phyloP scores from a whole-genome alignment of 192 early-diverging fungal genomes.

The Nowakowskiella sp. region DNA sequence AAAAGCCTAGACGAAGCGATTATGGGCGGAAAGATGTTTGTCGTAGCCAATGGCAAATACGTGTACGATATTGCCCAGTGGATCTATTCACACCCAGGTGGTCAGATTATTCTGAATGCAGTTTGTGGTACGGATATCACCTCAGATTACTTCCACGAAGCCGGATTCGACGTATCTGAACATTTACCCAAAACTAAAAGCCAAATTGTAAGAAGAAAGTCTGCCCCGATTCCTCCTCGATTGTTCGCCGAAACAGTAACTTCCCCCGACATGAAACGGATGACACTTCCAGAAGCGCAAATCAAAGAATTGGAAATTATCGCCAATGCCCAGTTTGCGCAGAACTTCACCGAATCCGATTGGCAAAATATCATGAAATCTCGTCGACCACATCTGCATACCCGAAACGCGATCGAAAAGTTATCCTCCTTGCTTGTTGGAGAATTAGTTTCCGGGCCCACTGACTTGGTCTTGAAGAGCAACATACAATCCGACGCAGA shows the following conservation, averaged over 20 bases:
- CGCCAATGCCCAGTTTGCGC: conserved; percentile 3
- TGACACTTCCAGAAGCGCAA: not conserved
- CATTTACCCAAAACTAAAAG: not conserved
- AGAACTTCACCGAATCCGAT: conserved; percentile 15
- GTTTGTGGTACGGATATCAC: conserved; percentile 41
- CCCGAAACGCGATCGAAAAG: conserved; percentile 7
- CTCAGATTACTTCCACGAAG: conserved; percentile 26
- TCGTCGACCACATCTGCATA: conserved; percentile 11
- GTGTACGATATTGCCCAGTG: conserved; percentile 37
- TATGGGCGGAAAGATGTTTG: conserved; percentile 15
- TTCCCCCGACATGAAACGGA: not conserved
- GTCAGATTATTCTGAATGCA: conserved; percentile 33
- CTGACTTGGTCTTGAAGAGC: no score
- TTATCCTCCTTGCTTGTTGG: conserved; percentile 18
- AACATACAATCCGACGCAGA: no score
- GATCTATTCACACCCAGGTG: conserved; percentile 36
- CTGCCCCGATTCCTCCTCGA: not conserved
- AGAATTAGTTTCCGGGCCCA: conserved; percentile 1
- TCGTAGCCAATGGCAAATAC: conserved; percentile 39
- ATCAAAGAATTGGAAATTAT: not conserved
- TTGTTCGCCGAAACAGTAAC: not conserved
- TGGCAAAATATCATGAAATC: conserved; percentile 7
- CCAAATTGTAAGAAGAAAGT: not conserved
- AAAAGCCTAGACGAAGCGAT: not conserved
- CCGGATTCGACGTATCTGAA: conserved; percentile 15